Percentiles rank a stretch among this genome's conserved stretches.
Conservation (phyloP, 169 alveolate species). For the Eimeria acervulina region DNA sequence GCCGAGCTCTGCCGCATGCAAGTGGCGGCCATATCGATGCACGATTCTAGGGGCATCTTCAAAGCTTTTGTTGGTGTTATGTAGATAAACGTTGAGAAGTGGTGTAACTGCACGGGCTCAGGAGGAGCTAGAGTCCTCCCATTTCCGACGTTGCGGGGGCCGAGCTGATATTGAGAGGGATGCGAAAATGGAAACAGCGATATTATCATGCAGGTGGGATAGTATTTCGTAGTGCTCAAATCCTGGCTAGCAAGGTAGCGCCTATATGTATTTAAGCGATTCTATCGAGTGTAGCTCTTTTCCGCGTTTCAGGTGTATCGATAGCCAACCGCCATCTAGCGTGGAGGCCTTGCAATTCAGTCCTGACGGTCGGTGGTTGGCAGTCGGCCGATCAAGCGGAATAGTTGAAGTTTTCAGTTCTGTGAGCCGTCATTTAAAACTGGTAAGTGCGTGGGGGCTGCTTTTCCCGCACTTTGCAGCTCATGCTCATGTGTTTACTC, state of each 20-base stretch:
- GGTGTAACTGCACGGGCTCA: constrained; percentile 31
- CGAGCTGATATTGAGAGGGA: neutral
- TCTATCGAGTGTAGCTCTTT: neutral
- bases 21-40: constrained; percentile 48
- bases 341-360: constrained; percentile 78
- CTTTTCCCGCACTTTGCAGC: neutral
- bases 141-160: neutral
- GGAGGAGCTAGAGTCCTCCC: constrained; percentile 27
- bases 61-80: constrained; percentile 8
- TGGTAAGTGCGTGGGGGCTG: constrained; percentile 15
- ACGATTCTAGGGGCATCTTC: neutral
- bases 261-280: neutral
- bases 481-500: neutral
- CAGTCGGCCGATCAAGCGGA: constrained; percentile 78
- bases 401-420: constrained; percentile 70
- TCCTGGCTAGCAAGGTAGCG: too few species aligned
- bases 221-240: too few species aligned
- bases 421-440: neutral
- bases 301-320: constrained; percentile 68
- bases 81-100: neutral
- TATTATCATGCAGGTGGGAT: constrained; percentile 64
- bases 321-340: constrained; percentile 71
- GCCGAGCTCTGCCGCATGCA: constrained; percentile 27
- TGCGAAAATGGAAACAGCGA: constrained; percentile 74
- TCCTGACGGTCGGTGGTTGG: constrained; percentile 83